Conservation (phyloP, 1,139 yeast genomes). For the Debaryomyces singareniensis region DNA sequence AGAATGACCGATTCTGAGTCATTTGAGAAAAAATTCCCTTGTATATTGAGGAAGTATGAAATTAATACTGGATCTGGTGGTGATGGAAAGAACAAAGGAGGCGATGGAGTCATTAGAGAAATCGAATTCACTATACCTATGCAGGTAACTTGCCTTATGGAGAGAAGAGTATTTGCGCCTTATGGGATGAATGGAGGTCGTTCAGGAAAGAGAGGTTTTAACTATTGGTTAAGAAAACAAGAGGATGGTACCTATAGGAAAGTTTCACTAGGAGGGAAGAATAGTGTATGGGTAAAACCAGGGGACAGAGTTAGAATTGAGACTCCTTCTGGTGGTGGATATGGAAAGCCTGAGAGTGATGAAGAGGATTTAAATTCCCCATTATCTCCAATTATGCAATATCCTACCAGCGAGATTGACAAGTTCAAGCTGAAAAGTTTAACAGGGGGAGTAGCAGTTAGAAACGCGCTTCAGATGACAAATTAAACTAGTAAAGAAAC, state of each 20-base stretch:
- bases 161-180: slow-evolving; percentile 16
- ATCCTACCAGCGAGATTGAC: slow-evolving; percentile 5
- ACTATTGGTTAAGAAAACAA: slow-evolving; percentile 3
- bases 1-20: slow-evolving; percentile 37
- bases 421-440: slow-evolving; percentile 2
- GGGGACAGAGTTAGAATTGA: slow-evolving; percentile 52
- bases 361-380: not conserved
- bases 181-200: slow-evolving; percentile 17
- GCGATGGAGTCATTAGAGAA: slow-evolving; percentile 21
- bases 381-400: not conserved
- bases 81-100: slow-evolving; percentile 29
- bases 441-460: slow-evolving; percentile 6
- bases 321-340: slow-evolving; percentile 44
- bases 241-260: slow-evolving; percentile 3
- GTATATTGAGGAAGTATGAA: slow-evolving; percentile 21
- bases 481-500: slow-evolving; percentile 8
- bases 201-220: slow-evolving; percentile 13
- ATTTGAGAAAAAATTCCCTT: slow-evolving; percentile 32
- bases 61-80: slow-evolving; percentile 31
- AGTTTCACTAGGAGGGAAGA: slow-evolving; percentile 43
- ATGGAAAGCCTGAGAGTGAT: slow-evolving; percentile 5
- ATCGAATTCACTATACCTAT: slow-evolving; percentile 13
- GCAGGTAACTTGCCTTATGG: slow-evolving; percentile 37
- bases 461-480: slow-evolving; percentile 6
- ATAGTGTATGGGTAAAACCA: slow-evolving; percentile 38